These are phyloP conservation scores for Entoloma clypeatum DNA, from an alignment of 1,284 basidiomycete genomes.

Conservation along the genomic window DNA sequence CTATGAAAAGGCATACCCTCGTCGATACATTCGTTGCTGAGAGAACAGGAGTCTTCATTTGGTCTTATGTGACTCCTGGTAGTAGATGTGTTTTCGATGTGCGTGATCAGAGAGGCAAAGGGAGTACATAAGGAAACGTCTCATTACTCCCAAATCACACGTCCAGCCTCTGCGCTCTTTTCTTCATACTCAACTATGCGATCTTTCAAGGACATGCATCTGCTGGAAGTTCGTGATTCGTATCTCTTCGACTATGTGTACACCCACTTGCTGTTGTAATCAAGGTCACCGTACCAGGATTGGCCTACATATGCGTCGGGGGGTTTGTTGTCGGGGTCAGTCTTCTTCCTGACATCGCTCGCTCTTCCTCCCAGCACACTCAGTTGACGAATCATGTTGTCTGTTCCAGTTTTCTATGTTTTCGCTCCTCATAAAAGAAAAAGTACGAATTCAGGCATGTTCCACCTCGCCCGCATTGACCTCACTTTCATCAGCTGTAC, in stretches of 20 bases:
- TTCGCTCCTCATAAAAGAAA: slow-evolving; percentile 80
- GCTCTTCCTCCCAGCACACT: background rate
- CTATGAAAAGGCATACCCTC: no score
- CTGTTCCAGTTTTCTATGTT: slow-evolving; percentile 69
- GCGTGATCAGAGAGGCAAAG: no score
- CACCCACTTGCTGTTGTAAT: slow-evolving; percentile 20
- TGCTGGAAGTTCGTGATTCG: slow-evolving; percentile 30
- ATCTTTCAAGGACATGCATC: slow-evolving; percentile 5
- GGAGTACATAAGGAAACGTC: no score
- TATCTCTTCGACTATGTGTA: slow-evolving; percentile 10
- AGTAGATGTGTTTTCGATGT: no score
- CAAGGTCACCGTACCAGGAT: slow-evolving; percentile 47
- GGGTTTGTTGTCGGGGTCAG: slow-evolving; percentile 71
- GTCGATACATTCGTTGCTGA: no score
- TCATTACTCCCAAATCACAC: background rate
- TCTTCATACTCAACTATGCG: background rate
- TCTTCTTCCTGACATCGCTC: slow-evolving; percentile 4
- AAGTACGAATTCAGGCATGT: slow-evolving; percentile 33
- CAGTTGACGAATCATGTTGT: background rate
- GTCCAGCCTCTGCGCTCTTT: background rate
- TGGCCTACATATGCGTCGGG: slow-evolving; percentile 72
- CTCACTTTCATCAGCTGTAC: slow-evolving; percentile 51
- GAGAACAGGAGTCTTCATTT: no score
- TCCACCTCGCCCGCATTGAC: background rate
- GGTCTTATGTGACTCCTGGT: no score